Percentiles rank a stretch among this genome's conserved stretches.
Conservation (phyloP, 345 rosid species). For the Dipteronia sinensis region DNA sequence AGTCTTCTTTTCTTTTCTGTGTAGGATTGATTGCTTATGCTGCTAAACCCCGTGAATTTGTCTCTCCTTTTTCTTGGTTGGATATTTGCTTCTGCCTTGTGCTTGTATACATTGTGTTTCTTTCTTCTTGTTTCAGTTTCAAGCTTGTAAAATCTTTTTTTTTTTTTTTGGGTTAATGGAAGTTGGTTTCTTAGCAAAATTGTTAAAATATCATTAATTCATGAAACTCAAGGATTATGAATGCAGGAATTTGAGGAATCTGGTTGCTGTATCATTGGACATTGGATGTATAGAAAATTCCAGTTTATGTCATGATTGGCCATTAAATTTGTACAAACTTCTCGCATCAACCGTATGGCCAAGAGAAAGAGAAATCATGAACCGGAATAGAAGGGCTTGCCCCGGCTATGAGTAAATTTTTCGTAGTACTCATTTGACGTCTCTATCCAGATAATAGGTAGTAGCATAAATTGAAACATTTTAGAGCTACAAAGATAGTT, state of each 20-base stretch:
- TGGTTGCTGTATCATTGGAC: neutral
- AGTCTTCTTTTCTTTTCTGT: neutral
- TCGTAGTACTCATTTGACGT: too few relatives aligned
- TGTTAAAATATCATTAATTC: neutral
- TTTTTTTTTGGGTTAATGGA: neutral
- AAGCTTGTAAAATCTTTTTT: neutral
- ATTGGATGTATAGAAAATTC: neutral
- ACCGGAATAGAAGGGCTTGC: too few relatives aligned
- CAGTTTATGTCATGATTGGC: neutral
- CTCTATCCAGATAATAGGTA: too few relatives aligned
- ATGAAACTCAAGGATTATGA: neutral
- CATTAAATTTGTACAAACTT: neutral
- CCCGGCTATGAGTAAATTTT: too few relatives aligned
- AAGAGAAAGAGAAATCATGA: too few relatives aligned
- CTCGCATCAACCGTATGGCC: too few relatives aligned
- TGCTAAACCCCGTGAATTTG: neutral
- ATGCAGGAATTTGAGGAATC: neutral
- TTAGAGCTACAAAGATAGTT: too few relatives aligned
- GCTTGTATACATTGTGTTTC: neutral
- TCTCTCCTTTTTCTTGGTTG: neutral
- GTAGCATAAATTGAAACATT: too few relatives aligned
- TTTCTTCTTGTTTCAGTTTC: neutral
- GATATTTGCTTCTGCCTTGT: neutral
- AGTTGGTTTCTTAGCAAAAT: neutral
- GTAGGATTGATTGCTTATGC: conserved; percentile 25